Evolutionary conservation across 73 alveolate species (phyloP).

Genomic region (Paraurostyla sp.): DNA sequence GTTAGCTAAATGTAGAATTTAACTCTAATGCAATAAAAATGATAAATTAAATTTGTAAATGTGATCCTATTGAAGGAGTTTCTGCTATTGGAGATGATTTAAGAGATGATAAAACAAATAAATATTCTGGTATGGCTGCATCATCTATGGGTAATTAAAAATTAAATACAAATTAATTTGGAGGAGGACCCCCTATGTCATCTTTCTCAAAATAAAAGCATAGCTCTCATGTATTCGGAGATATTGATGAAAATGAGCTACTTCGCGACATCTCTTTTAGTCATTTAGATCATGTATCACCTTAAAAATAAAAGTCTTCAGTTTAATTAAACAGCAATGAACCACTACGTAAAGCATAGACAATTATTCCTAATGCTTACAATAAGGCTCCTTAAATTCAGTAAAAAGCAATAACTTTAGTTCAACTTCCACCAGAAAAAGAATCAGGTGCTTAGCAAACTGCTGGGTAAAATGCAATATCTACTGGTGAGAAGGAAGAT

Average conservation of each 20-base stretch:
- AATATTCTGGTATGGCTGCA: background rate
- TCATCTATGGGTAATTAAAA: background rate
- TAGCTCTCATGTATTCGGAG: conserved; percentile 27
- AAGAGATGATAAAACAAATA: background rate
- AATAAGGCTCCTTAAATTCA: too few relatives aligned
- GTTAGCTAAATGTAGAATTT: conserved; percentile 13
- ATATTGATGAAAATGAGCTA: conserved; percentile 26
- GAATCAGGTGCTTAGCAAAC: background rate
- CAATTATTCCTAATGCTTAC: too few relatives aligned
- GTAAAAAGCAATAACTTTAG: too few relatives aligned
- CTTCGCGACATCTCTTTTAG: conserved; percentile 11
- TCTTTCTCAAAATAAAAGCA: too few relatives aligned
- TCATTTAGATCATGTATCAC: conserved; percentile 7
- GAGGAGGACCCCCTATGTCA: background rate
- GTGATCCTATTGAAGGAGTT: conserved; percentile 41
- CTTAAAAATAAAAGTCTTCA: background rate
- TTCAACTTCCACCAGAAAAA: background rate
- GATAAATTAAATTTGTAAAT: conserved; percentile 20
- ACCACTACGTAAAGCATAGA: too few relatives aligned
- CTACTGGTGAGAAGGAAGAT: conserved; percentile 45
- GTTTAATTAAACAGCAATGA: too few relatives aligned
- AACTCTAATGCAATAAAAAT: conserved; percentile 8
- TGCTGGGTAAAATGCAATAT: background rate
- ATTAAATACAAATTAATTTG: background rate
- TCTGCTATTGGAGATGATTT: conserved; percentile 9